Conservation (phyloP, 2,329 filamentous ascomycete species). For the Trichoderma harzianum region DNA sequence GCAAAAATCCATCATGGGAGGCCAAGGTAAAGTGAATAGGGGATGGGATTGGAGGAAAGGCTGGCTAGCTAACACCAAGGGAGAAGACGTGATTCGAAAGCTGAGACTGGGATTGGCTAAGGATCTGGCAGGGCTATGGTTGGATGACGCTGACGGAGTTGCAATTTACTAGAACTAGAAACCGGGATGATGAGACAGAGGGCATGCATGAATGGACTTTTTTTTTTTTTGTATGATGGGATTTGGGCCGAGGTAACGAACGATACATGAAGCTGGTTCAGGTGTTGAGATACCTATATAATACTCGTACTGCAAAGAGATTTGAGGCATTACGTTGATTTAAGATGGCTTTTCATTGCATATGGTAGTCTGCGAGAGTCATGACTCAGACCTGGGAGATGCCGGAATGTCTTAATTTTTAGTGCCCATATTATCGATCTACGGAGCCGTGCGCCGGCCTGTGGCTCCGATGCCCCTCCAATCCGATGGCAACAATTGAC, state of each 20-base stretch:
- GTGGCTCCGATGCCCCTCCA: slow-evolving; percentile 25
- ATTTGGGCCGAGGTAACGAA: background rate
- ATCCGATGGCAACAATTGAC: slow-evolving; percentile 35
- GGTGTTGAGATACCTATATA: slow-evolving; percentile 7
- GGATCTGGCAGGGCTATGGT: slow-evolving; percentile 69
- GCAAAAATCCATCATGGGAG: slow-evolving; percentile 55
- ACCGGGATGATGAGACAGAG: background rate
- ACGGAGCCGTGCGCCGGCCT: background rate
- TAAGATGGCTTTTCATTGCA: background rate
- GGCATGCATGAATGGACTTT: background rate
- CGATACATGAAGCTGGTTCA: background rate
- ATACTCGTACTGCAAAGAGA: background rate
- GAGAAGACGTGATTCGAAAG: slow-evolving; percentile 67
- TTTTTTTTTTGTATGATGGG: background rate
- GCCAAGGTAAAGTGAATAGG: slow-evolving; percentile 51
- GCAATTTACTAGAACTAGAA: slow-evolving; percentile 37
- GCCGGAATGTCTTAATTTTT: background rate
- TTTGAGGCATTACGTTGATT: background rate
- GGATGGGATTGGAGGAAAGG: slow-evolving; percentile 78
- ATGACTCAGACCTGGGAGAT: background rate
- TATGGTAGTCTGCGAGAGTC: background rate
- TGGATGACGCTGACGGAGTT: slow-evolving; percentile 60
- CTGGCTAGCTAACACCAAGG: slow-evolving; percentile 64
- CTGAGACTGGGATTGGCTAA: slow-evolving; percentile 70
- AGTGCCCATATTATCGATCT: background rate